Percentiles rank a stretch among this genome's conserved stretches.
Conservation (phyloP, 2,329 filamentous ascomycete genomes). For the Aschersonia sp. region DNA sequence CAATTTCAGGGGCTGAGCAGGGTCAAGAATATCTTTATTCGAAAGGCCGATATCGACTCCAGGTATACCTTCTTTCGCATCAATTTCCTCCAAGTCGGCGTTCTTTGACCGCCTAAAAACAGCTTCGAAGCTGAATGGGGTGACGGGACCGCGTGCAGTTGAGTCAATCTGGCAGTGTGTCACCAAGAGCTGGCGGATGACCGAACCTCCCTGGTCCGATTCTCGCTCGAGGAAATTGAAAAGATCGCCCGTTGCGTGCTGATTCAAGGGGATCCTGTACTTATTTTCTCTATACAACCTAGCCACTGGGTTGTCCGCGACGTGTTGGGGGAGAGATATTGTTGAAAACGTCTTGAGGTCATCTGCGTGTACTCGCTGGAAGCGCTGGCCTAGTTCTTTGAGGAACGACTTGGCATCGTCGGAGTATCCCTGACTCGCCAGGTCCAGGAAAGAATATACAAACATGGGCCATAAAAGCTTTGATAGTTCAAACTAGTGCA, state of each 20-base stretch:
- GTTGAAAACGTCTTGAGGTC: slow-evolving; percentile 64
- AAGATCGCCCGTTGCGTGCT: slow-evolving; percentile 66
- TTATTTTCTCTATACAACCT: slow-evolving; percentile 75
- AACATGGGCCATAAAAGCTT: slow-evolving; percentile 89
- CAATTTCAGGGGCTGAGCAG: slow-evolving; percentile 49
- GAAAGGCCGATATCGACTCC: slow-evolving; percentile 47
- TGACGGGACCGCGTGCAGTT: slow-evolving; percentile 46
- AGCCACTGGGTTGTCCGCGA: slow-evolving; percentile 61
- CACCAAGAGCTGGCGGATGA: slow-evolving; percentile 62
- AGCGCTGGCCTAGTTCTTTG: slow-evolving; percentile 48
- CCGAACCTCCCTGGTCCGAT: slow-evolving; percentile 61
- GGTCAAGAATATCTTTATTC: slow-evolving; percentile 45
- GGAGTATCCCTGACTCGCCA: slow-evolving; percentile 57
- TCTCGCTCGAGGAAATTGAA: slow-evolving; percentile 87
- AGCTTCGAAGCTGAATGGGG: slow-evolving; percentile 48
- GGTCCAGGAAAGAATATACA: slow-evolving; percentile 78
- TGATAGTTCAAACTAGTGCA: slow-evolving; percentile 59
- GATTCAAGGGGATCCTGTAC: slow-evolving; percentile 82
- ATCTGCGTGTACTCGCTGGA: slow-evolving; percentile 65
- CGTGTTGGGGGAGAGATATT: slow-evolving; percentile 63
- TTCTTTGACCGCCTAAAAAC: slow-evolving; percentile 43
- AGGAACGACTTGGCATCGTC: slow-evolving; percentile 65
- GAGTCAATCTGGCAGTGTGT: slow-evolving; percentile 43
- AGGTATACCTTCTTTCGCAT: slow-evolving; percentile 50
- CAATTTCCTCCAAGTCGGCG: slow-evolving; percentile 46